Percentiles rank a stretch among this genome's conserved stretches.
Evolutionary conservation across 1,284 basidiomycete genomes (phyloP).

Genomic region (Tremellales sp.): DNA sequence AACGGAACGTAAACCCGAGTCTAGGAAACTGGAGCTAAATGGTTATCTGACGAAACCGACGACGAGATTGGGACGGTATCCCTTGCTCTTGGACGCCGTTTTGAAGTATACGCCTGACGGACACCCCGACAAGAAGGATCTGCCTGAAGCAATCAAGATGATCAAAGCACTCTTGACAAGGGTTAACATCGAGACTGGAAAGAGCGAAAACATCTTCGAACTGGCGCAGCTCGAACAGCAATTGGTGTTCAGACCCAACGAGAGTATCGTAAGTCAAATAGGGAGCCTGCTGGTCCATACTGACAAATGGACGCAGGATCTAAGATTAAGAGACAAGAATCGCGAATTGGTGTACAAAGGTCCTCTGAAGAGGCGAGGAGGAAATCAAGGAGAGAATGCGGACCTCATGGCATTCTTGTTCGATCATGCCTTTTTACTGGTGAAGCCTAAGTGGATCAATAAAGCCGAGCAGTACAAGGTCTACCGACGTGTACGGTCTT

Average conservation of each 20-base stretch:
- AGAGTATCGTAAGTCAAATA: slow-evolving; percentile 65
- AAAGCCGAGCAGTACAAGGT: slow-evolving; percentile 93
- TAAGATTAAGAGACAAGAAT: slow-evolving; percentile 78
- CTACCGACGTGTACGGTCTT: slow-evolving; percentile 72
- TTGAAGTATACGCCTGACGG: slow-evolving; percentile 90
- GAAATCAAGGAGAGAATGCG: slow-evolving; percentile 67
- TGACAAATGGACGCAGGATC: slow-evolving; percentile 57
- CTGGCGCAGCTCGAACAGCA: slow-evolving; percentile 84
- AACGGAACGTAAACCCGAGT: slow-evolving; percentile 89
- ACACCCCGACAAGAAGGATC: slow-evolving; percentile 74
- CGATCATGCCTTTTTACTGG: slow-evolving; percentile 94
- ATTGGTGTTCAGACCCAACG: slow-evolving; percentile 76
- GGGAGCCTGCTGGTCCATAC: background rate
- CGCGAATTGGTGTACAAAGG: slow-evolving; percentile 93
- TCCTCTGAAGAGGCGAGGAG: slow-evolving; percentile 83
- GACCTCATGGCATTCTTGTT: slow-evolving; percentile 94
- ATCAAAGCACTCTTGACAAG: slow-evolving; percentile 79
- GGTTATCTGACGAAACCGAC: slow-evolving; percentile 98
- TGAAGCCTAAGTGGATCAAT: slow-evolving; percentile 79
- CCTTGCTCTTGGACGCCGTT: slow-evolving; percentile 86
- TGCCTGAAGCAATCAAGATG: slow-evolving; percentile 75
- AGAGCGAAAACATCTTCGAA: slow-evolving; percentile 90
- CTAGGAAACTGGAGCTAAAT: slow-evolving; percentile 93
- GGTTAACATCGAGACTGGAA: slow-evolving; percentile 89
- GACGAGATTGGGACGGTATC: slow-evolving; percentile 92